A percentile compares a stretch with the other conserved stretches of the same genome.
Evolutionary conservation across 2,329 filamentous ascomycete species (phyloP).

Genomic region (Ceratocystiopsis brevicomis): DNA sequence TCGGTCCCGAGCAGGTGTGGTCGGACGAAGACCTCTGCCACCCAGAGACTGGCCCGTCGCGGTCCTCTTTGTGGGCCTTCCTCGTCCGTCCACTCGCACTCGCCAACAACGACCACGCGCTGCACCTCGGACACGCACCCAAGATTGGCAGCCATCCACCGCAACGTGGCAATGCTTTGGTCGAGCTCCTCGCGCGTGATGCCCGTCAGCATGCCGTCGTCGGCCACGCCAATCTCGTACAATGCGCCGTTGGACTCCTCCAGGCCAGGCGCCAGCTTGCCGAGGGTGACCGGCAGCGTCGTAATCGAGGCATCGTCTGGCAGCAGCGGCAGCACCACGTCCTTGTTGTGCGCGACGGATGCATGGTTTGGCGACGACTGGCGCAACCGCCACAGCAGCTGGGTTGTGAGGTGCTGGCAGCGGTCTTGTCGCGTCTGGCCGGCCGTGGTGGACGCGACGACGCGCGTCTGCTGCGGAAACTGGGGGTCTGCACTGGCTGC

Average conservation of each 20-base stretch:
- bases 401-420: constrained; percentile 80
- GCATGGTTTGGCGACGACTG: constrained; percentile 87
- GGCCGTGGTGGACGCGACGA: constrained; percentile 9
- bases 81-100: constrained; percentile 53
- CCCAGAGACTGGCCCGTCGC: constrained; percentile 41
- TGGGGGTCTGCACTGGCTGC: constrained; percentile 14
- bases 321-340: constrained; percentile 49
- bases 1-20: constrained; percentile 34
- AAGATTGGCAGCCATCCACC: constrained; percentile 79
- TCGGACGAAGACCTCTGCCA: constrained; percentile 76
- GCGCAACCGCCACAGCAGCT: constrained; percentile 83
- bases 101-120: constrained; percentile 66
- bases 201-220: constrained; percentile 81
- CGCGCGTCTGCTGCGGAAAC: constrained; percentile 11
- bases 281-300: constrained; percentile 26
- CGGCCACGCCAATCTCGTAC: constrained; percentile 91
- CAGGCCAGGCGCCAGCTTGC: constrained; percentile 53
- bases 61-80: constrained; percentile 15
- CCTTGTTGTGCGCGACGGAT: constrained; percentile 43
- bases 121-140: constrained; percentile 71
- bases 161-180: constrained; percentile 70
- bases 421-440: constrained; percentile 62
- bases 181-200: constrained; percentile 80
- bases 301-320: constrained; percentile 41
- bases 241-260: constrained; percentile 86